Evolutionary conservation across 2,329 filamentous ascomycete genomes (phyloP), one percentile per base, ranked within the genome.

Genomic region (Kalaharituber pfeilii): DNA sequence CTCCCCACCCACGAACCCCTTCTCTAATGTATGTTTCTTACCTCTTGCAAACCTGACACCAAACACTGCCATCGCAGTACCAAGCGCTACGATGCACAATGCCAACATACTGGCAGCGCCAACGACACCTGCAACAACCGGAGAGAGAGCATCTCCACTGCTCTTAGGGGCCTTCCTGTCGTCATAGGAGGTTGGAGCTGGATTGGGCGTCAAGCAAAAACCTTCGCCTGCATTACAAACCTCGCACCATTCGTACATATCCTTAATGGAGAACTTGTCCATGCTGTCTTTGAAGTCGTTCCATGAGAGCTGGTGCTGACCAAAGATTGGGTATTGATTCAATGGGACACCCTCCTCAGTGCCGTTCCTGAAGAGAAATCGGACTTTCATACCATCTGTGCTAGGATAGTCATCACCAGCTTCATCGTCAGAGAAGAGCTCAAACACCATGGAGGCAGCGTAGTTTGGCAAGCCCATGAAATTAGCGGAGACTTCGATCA

Each of bases 391-490:
- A 20, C 74, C 68, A 27, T 71, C 56, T 62, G 28, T 45, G n/a
- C 42, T 54, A 27, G 60, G 60, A 45, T 62, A 60, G 18, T 44
- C 55, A 56, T 56, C 24, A 25, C 60, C 57, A 4, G 65, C 59
- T 3, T 15, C 25, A 39, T 59, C 52, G 29, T 71, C 66, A 18
- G 77, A 77, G 53, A 80, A 71, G 22, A 80, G 66, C 72, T 94
- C 88, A 66, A 93, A 88, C 5, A 74, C 74, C 77, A 94, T 86
- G 59, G 79, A 79, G 2, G 81, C 82, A 4, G 86, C 86, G 64
- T 94, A 94, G 69, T 87, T 81, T n/a, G 82, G 79, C 11, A 94
- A 72, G 53, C 84, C 84, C 56, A 71, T 79, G 71, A 94, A 94
- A 66, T 84, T 71, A 1, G 69, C 61, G 56, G 73, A 76, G 1